phyloP scores from a whole-genome alignment of 208 protist species.

The Porcisia hertigi region DNA sequence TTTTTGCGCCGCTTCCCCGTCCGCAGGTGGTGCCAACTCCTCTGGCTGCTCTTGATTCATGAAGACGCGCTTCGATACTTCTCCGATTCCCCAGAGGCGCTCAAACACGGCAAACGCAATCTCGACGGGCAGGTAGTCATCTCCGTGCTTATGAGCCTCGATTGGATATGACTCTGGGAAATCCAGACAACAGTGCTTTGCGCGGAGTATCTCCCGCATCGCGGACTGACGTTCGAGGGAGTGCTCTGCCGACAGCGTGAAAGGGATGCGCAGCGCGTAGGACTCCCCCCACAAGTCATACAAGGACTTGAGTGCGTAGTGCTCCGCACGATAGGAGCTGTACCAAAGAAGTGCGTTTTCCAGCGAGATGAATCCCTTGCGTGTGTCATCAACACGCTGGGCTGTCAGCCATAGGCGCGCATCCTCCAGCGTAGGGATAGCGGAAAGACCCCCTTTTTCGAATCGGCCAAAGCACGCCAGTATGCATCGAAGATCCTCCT shows the following conservation, averaged over 20 bases:
- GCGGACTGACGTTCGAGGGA: conserved; percentile 14
- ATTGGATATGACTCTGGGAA: conserved; percentile 25
- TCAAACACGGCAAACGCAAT: conserved; percentile 22
- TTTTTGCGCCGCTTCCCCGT: background rate
- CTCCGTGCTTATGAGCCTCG: conserved; percentile 25
- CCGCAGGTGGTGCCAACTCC: background rate
- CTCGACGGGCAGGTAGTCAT: conserved; percentile 23
- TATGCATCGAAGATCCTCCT: conserved; percentile 19
- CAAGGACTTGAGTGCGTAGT: conserved; percentile 29
- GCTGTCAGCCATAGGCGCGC: conserved; percentile 25
- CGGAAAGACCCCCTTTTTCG: conserved; percentile 12
- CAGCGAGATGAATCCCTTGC: conserved; percentile 30
- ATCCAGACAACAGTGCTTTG: conserved; percentile 25
- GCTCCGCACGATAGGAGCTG: conserved; percentile 25
- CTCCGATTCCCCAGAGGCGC: conserved; percentile 12
- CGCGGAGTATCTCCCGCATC: conserved; percentile 28
- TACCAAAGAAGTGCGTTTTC: conserved; percentile 36
- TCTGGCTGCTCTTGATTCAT: conserved; percentile 10
- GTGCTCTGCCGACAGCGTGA: conserved; percentile 22
- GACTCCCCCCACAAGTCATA: conserved; percentile 34
- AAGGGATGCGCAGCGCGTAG: conserved; percentile 26
- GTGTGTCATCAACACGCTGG: conserved; percentile 3
- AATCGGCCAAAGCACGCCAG: conserved; percentile 26
- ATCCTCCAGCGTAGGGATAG: conserved; percentile 13
- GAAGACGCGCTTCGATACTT: conserved; percentile 27